Evolutionary conservation across 257 asterid species (phyloP).

Genomic region (Primulina tabacum): DNA sequence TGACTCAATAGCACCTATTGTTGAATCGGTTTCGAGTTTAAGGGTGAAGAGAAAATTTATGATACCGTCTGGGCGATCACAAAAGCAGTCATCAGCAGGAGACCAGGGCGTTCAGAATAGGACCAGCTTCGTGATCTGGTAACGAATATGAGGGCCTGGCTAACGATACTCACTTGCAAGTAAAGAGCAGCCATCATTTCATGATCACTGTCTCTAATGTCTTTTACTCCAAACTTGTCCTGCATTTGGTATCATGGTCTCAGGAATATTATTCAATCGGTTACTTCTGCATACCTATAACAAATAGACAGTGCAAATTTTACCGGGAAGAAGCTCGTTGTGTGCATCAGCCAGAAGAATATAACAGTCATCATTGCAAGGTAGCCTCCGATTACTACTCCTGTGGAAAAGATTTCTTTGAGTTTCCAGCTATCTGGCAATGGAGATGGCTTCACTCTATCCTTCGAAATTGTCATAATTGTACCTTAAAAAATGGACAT

Average conservation of each 20-base stretch:
- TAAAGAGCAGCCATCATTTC: slow-evolving; percentile 87
- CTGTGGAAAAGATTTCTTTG: slow-evolving; percentile 83
- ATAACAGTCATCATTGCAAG: slow-evolving; percentile 84
- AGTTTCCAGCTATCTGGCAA: slow-evolving; percentile 95
- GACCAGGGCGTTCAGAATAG: slow-evolving; percentile 73
- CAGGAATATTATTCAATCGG: background rate
- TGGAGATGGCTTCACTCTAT: slow-evolving; percentile 94
- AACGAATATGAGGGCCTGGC: slow-evolving; percentile 88
- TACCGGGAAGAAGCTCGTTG: slow-evolving; percentile 75
- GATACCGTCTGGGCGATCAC: slow-evolving; percentile 69
- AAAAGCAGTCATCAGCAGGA: slow-evolving; percentile 62
- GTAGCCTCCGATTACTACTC: slow-evolving; percentile 79
- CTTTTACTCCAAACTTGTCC: slow-evolving; percentile 71
- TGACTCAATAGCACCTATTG: slow-evolving; percentile 4
- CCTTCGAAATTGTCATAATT: slow-evolving; percentile 94
- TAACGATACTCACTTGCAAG: slow-evolving; percentile 97
- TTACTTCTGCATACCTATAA: background rate
- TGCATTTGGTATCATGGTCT: slow-evolving; percentile 21
- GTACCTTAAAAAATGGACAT: slow-evolving; percentile 49
- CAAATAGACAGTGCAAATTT: slow-evolving; percentile 6
- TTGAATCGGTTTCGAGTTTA: background rate
- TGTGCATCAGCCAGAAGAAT: slow-evolving; percentile 74
- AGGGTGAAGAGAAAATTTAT: slow-evolving; percentile 7
- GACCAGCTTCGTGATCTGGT: slow-evolving; percentile 92
- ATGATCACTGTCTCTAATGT: slow-evolving; percentile 30